These are phyloP conservation scores for Heimioporus sp. DNA, from an alignment of 768 basidiomycete genomes.

Conservation along the genomic window DNA sequence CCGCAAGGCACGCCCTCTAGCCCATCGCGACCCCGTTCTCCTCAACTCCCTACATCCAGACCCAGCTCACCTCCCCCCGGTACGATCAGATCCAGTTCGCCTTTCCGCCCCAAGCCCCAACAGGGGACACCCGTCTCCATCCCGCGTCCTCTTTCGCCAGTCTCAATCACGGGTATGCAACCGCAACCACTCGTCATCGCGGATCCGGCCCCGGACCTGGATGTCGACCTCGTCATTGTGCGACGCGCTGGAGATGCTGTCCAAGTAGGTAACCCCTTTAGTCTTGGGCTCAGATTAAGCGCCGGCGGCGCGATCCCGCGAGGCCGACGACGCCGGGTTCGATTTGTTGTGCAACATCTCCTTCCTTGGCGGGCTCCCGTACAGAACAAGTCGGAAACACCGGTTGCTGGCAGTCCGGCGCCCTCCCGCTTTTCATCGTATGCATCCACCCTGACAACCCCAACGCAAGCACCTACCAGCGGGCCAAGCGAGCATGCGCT, in stretches of 20 bases:
- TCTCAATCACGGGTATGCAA: slow-evolving; percentile 17
- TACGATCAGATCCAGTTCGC: slow-evolving; percentile 44
- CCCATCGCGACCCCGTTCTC: slow-evolving; percentile 57
- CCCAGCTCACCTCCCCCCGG: slow-evolving; percentile 54
- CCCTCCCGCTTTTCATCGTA: slow-evolving; percentile 8
- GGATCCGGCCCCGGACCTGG: slow-evolving; percentile 40
- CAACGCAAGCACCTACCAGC: slow-evolving; percentile 3
- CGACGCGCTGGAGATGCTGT: slow-evolving; percentile 46
- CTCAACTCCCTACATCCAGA: slow-evolving; percentile 49
- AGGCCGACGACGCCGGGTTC: slow-evolving; percentile 36
- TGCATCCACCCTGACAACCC: slow-evolving; percentile 3
- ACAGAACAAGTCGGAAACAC: slow-evolving; percentile 8
- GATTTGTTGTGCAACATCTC: slow-evolving; percentile 69
- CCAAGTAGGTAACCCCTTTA: slow-evolving; percentile 57
- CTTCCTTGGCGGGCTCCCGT: slow-evolving; percentile 37
- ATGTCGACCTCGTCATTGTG: slow-evolving; percentile 56
- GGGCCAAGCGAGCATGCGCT: slow-evolving; percentile 6
- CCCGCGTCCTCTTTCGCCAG: slow-evolving; percentile 28
- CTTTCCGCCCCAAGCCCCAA: slow-evolving; percentile 34
- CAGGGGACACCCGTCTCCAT: slow-evolving; percentile 25
- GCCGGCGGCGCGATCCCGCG: slow-evolving; percentile 45
- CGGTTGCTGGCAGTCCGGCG: neutral
- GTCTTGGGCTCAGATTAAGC: slow-evolving; percentile 50
- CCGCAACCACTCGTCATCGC: slow-evolving; percentile 22
- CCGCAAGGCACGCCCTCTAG: slow-evolving; percentile 33